Evolutionary conservation across 768 basidiomycete species (phyloP).

Genomic region (Boletus rufocinnamomeus): DNA sequence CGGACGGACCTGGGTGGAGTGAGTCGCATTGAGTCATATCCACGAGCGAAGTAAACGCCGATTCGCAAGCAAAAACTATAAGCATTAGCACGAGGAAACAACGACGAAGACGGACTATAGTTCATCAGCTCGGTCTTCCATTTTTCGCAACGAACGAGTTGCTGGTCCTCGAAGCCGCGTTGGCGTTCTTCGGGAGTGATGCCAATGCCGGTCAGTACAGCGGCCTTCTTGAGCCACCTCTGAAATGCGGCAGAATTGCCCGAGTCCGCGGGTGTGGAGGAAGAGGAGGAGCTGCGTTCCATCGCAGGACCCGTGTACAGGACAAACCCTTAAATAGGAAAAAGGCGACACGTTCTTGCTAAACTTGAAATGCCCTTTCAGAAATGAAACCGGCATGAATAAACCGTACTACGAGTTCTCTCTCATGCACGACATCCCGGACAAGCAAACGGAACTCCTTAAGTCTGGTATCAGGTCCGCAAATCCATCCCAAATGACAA

Average conservation of each 20-base stretch:
- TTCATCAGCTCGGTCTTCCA: constrained; percentile 69
- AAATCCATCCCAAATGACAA: too few species aligned
- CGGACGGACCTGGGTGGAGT: constrained; percentile 63
- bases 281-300: constrained; percentile 30
- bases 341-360: not conserved
- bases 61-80: constrained; percentile 8
- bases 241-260: constrained; percentile 41
- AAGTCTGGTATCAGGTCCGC: too few species aligned
- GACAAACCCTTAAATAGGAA: constrained; percentile 12
- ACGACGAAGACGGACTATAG: constrained; percentile 54
- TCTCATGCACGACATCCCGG: too few species aligned
- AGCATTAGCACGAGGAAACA: constrained; percentile 13
- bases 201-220: constrained; percentile 53
- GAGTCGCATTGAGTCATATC: not conserved
- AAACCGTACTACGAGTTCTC: too few species aligned
- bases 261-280: constrained; percentile 24
- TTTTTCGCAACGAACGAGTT: constrained; percentile 60
- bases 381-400: too few species aligned
- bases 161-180: constrained; percentile 37
- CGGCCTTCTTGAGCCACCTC: constrained; percentile 52
- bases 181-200: constrained; percentile 45
- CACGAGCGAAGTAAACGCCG: constrained; percentile 10
- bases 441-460: too few species aligned
- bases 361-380: not conserved
- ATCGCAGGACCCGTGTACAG: constrained; percentile 20